Percentiles rank a stretch among this genome's conserved stretches.
These are phyloP conservation scores for Gracilaria gracilis DNA, from an alignment of 23 red algal species.

Conservation along the genomic window DNA sequence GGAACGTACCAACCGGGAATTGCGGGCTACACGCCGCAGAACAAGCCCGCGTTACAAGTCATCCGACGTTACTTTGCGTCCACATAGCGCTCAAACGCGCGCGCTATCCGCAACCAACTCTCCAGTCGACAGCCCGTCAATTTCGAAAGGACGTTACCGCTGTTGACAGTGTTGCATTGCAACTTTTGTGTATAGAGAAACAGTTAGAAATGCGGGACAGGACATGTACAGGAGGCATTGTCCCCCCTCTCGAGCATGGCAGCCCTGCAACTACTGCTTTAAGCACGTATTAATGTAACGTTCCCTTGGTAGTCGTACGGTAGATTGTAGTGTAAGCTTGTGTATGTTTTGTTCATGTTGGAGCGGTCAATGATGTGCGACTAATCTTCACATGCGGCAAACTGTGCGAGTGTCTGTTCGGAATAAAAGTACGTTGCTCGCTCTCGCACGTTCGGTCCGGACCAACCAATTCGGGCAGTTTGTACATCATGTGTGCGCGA, in stretches of 20 bases:
- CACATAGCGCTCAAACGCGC: not conserved
- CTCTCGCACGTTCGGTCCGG: constrained; percentile 35
- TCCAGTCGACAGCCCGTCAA: no score
- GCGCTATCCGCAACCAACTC: not conserved
- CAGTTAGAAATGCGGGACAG: no score
- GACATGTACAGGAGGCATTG: no score
- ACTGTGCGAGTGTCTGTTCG: constrained; percentile 41
- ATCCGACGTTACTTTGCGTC: constrained; percentile 36
- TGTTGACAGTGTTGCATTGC: not conserved
- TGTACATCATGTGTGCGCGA: constrained; percentile 57
- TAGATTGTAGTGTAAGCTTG: no score
- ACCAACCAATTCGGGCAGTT: constrained; percentile 4
- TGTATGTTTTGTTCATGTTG: not conserved
- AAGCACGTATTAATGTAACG: no score
- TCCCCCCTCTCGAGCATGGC: no score
- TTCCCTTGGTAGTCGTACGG: no score
- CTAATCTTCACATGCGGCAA: constrained; percentile 62
- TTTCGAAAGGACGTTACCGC: no score
- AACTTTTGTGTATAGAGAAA: not conserved
- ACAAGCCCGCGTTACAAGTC: constrained; percentile 48
- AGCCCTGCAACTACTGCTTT: no score
- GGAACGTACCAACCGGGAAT: constrained; percentile 17
- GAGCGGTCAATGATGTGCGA: not conserved
- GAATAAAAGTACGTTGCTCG: constrained; percentile 51
- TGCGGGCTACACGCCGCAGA: constrained; percentile 56